Base-by-base conservation (phyloP, 2,329 filamentous ascomycete species). In the Ophiostoma sp. region DNA sequence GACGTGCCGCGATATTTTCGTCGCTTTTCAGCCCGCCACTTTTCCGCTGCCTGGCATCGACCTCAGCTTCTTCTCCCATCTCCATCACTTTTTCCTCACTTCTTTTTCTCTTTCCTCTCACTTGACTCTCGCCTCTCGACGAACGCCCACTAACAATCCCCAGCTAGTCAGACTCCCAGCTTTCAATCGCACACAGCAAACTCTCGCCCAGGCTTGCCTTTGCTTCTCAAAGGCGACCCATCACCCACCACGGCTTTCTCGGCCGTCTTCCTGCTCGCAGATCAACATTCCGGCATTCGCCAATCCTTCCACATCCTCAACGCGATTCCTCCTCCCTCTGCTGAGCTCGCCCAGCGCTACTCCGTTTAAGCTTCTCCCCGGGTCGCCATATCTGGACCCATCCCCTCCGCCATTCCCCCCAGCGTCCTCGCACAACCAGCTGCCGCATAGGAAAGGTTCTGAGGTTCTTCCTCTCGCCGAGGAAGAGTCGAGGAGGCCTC, bases 401-500 rank as follows among this genome's bases (percentile, higher is more conserved):
- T 78, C 82, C 82, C 79, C 81, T 82, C 80, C 82, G 85, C 82
- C 82, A 83, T 77, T 82, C 79, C 82, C 85, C 85, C 81, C 83
- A 83, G 88, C 87, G 83, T 88, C 85, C 82, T 85, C 88, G 83
- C 84, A 88, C 85, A 85, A 87, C 89, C 92, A 97, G 93, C 95
- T 98, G 96, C 96, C 96, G 96, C 95, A 99, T 99, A 98, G 94
- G 93, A 97, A 92, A 91, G 90, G 90, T 91, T 91, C 90, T 90
- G 89, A 91, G 93, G 92, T 95, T 97, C 95, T 98, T 98, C 95
- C 95, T 97, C 95, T 96, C 87, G 87, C 87, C 85, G 95, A 95
- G 96, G 96, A 95, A 97, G 96, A 96, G 94, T 97, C 94, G 93
- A 94, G 92, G 92, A 95, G 94, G 92, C 93, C 93, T 94, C 92